Conservation (phyloP, 1,284 basidiomycete genomes). For the Rhodotorula mucilaginosa region DNA sequence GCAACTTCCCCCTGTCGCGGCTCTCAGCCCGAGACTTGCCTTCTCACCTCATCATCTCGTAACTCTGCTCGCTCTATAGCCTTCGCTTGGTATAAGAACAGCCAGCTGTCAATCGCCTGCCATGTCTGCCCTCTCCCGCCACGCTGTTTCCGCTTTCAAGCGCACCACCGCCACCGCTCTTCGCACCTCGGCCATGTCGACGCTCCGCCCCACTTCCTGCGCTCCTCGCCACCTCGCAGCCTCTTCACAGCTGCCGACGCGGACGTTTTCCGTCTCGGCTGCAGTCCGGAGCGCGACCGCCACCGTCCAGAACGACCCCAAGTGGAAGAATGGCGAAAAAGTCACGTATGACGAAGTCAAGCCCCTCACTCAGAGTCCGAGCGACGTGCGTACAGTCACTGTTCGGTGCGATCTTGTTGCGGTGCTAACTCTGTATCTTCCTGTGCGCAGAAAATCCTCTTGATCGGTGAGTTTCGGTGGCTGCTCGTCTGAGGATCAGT, state of each 20-base stretch:
- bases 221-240: background rate
- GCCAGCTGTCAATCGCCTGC: too few relatives aligned
- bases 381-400: constrained; percentile 58
- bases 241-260: background rate
- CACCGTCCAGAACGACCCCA: constrained; percentile 9
- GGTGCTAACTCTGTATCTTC: background rate
- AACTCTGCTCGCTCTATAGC: too few relatives aligned
- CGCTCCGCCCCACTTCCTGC: background rate
- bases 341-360: constrained; percentile 82
- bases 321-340: constrained; percentile 21
- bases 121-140: background rate
- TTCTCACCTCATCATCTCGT: too few relatives aligned
- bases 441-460: constrained; percentile 63
- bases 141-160: too few relatives aligned
- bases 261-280: background rate
- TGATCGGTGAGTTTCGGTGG: constrained; percentile 57
- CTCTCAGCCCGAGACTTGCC: too few relatives aligned
- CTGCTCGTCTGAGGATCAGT: background rate
- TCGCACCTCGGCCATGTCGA: background rate
- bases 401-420: too few relatives aligned
- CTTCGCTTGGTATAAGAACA: too few relatives aligned
- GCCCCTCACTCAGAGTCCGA: constrained; percentile 74
- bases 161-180: background rate
- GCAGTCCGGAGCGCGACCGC: background rate
- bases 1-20: too few relatives aligned